Conservation (phyloP, 2,329 filamentous ascomycete species). For the Neofusicoccum sp. region DNA sequence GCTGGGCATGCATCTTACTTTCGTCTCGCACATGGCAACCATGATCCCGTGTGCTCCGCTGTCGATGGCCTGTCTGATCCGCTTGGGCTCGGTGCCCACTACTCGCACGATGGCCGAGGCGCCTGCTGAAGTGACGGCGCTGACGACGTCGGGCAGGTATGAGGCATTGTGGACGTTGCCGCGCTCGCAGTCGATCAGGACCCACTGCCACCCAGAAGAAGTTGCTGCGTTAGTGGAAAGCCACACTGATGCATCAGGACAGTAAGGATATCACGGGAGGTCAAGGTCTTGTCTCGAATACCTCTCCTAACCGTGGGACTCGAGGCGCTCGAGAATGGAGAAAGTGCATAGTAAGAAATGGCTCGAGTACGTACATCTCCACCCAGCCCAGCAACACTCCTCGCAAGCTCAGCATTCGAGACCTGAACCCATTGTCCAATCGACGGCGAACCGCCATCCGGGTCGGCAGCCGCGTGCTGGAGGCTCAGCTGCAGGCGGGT, state of each 20-base stretch:
- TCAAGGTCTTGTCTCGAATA: too few species aligned
- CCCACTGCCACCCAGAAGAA: too few species aligned
- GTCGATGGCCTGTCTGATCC: conserved; percentile 3
- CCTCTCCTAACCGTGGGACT: too few species aligned
- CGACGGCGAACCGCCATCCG: conserved; percentile 2
- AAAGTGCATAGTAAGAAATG: neutral
- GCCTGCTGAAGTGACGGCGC: neutral
- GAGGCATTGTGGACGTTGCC: neutral
- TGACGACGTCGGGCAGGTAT: neutral
- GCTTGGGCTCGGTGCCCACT: neutral
- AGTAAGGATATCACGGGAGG: too few species aligned
- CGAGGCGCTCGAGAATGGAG: too few species aligned
- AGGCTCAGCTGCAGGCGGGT: conserved; percentile 12
- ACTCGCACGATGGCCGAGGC: neutral
- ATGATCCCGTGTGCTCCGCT: conserved; percentile 5
- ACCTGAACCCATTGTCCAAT: conserved; percentile 3
- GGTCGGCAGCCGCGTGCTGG: conserved; percentile 2
- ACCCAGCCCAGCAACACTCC: neutral
- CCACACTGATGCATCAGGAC: too few species aligned
- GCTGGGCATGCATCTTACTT: too few species aligned
- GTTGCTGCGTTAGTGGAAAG: too few species aligned
- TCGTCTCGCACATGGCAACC: conserved; percentile 12
- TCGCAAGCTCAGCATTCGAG: neutral
- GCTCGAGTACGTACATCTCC: neutral
- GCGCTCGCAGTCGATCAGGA: conserved; percentile 12